Conservation (phyloP, 345 rosid genomes). For the Sisymbrium altissimum region DNA sequence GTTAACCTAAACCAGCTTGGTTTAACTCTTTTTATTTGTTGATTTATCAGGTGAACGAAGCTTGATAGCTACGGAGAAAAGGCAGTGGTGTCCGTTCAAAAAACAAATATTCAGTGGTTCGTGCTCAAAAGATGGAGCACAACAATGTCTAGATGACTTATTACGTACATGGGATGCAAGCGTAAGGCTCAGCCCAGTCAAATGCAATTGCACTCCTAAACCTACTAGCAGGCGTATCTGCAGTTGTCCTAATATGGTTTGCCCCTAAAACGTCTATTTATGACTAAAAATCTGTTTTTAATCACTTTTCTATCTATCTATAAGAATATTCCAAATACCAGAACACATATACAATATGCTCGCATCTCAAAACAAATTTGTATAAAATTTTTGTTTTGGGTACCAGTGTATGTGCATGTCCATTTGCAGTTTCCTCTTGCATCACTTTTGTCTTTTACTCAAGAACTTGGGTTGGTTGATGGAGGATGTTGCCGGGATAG, state of each 20-base stretch:
- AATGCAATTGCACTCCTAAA: slow-evolving; percentile 5
- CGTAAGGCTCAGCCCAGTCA: slow-evolving; percentile 7
- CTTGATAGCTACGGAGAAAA: background rate
- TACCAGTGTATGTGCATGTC: slow-evolving; percentile 9
- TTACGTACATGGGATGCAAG: slow-evolving; percentile 9
- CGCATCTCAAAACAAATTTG: background rate
- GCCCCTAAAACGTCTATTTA: background rate
- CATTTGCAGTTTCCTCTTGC: background rate
- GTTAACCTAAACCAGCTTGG: background rate
- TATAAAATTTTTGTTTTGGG: background rate
- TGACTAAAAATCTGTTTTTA: background rate
- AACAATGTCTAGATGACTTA: slow-evolving; percentile 25
- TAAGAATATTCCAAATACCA: background rate
- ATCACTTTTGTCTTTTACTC: slow-evolving; percentile 12
- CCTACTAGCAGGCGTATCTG: background rate
- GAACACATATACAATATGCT: background rate
- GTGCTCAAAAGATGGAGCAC: slow-evolving; percentile 16
- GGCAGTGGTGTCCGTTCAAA: slow-evolving; percentile 15
- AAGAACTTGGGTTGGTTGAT: slow-evolving; percentile 40
- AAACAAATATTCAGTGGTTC: slow-evolving; percentile 12
- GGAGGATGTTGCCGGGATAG: slow-evolving; percentile 54
- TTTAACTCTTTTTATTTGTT: background rate
- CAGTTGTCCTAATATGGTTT: slow-evolving; percentile 15
- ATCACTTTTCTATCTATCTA: background rate
- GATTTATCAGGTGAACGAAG: slow-evolving; percentile 13